Base-by-base conservation (phyloP, 352 stramenopile genomes). In the Phytophthora cactorum region DNA sequence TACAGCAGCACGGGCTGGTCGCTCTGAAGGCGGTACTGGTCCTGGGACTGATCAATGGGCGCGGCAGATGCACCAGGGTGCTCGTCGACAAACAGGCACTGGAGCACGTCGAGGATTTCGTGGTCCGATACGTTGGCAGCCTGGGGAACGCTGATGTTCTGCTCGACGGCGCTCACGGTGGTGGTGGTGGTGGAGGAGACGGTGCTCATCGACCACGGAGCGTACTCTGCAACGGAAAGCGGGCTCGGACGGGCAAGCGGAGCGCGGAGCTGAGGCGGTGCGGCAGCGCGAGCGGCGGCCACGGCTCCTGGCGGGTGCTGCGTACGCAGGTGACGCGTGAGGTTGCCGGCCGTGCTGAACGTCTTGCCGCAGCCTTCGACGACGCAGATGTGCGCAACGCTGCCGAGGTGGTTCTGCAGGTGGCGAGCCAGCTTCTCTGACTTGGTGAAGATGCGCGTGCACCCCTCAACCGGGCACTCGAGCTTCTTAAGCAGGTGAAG, bases 301-400 rank as follows among this genome's bases (percentile, higher is more conserved):
- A 77, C 69, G 58, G 74, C 70, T 65, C 63, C 68, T 52, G 70
- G 74, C 52, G 77, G 77, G 68, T 90, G 81, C 62, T 90, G 79
- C 53, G 79, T 83, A 43, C 83, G 83, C 60, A 91, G 71, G 69
- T 91, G 82, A 38, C 82, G 80, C 32, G 82, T 91, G 43, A 91
- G 75, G 66, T 91, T 91, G 28, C 82, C 82, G 1, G 77, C 71
- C 15, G 82, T 91, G 67, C 80, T 89, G 61, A 91, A 91, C 1
- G 78, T 86, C 68, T 89, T 88, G 57, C 74, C 73, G 53, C 82
- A 91, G 22, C 75, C 72, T 47, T 86, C 81, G 12, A 81, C 65
- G 10, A 75, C 68, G 72, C 83, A 91, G 49, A 80, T 82, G 65
- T 88, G 78, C 9, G 78, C 78, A 12, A 81, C 75, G 56, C 74